phyloP scores from a whole-genome alignment of 78 protist genomes.

The Acrasis kona region DNA sequence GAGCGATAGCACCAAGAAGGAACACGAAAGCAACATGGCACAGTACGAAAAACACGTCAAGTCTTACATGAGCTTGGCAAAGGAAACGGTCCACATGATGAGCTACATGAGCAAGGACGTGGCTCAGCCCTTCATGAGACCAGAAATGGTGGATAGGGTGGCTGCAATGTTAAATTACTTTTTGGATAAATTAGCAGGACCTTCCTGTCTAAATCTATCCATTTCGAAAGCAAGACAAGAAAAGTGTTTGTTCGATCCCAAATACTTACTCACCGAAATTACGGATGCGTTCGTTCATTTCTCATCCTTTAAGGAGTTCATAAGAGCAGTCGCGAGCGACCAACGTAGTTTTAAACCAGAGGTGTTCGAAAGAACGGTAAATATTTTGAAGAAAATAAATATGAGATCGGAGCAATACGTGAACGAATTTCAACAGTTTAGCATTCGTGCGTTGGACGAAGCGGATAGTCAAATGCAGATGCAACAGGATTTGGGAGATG shows the following conservation, averaged over 20 bases:
- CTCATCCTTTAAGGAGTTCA: neutral
- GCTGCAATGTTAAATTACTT: conserved; percentile 1
- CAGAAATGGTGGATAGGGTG: neutral
- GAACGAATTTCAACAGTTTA: neutral
- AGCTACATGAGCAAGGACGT: neutral
- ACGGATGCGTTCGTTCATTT: neutral
- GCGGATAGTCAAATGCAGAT: neutral
- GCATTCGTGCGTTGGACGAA: neutral
- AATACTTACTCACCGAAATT: neutral
- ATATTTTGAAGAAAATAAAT: conserved; percentile 1
- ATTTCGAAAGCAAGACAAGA: neutral
- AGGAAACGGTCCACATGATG: conserved; percentile 8
- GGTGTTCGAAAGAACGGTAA: neutral
- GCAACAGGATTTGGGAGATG: neutral
- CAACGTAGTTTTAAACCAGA: neutral
- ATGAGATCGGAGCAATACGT: neutral
- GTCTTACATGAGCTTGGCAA: conserved; percentile 2
- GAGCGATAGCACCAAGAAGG: neutral
- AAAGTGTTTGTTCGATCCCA: neutral
- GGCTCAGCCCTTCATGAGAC: conserved; percentile 1
- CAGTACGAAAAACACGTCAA: neutral
- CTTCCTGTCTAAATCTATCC: neutral
- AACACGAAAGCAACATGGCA: neutral
- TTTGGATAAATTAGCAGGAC: neutral
- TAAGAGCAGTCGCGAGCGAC: neutral